Conservation (phyloP, 768 basidiomycete species). For the Solioccasus polychromus region DNA sequence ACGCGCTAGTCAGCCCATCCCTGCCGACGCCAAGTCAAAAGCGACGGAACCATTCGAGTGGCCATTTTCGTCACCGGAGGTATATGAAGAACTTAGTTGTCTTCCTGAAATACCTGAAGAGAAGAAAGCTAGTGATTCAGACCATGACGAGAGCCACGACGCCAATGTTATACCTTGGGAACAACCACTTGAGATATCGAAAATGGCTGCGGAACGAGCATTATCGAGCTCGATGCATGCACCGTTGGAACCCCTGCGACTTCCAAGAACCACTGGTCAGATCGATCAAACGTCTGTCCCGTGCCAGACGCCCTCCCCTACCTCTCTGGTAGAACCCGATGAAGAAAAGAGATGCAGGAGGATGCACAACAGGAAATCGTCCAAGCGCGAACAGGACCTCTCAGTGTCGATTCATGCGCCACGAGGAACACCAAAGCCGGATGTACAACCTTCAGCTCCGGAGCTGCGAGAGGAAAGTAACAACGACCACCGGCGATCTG, state of each 20-base stretch:
- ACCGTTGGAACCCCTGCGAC: background rate
- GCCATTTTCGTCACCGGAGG: background rate
- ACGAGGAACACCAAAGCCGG: background rate
- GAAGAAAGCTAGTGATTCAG: background rate
- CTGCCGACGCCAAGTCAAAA: background rate
- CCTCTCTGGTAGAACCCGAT: background rate
- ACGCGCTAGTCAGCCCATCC: background rate
- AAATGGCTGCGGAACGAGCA: constrained; percentile 2
- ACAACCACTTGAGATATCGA: background rate
- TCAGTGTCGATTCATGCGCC: constrained; percentile 15
- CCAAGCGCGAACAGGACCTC: background rate
- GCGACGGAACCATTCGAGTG: background rate
- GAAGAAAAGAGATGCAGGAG: background rate
- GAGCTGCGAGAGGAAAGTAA: background rate
- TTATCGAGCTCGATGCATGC: constrained; percentile 16
- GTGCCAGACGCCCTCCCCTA: background rate
- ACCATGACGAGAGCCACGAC: background rate
- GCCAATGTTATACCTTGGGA: background rate
- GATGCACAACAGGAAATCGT: background rate
- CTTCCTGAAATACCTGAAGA: background rate
- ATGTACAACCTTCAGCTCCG: background rate
- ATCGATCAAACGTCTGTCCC: background rate
- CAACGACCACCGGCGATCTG: background rate
- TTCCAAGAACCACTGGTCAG: background rate
- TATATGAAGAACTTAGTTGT: background rate